Evolutionary conservation across 768 basidiomycete genomes (phyloP).

Genomic region (Lentinula sp.): DNA sequence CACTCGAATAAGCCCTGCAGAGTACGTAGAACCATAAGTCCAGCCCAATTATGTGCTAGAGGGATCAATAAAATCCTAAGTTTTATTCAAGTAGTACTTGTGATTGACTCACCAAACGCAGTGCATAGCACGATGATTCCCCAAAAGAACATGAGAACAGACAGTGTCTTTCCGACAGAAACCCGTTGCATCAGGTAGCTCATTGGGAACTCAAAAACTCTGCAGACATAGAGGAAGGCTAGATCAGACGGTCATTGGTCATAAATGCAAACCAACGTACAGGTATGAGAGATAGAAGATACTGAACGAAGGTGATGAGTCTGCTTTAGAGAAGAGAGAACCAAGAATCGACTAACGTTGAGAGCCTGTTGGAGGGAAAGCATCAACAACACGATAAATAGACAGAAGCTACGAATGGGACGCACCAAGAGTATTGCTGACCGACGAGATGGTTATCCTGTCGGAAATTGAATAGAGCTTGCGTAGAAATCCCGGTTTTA

Average conservation of each 20-base stretch:
- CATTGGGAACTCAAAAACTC: constrained; percentile 7
- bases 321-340: background rate
- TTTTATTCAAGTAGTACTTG: background rate
- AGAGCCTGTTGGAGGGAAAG: constrained; percentile 1
- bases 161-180: constrained; percentile 6
- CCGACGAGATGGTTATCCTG: constrained; percentile 8
- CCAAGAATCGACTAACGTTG: background rate
- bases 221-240: background rate
- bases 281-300: constrained; percentile 9
- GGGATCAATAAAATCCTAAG: background rate
- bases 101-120: constrained; percentile 4
- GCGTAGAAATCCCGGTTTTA: constrained; percentile 6
- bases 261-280: background rate
- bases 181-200: constrained; percentile 9
- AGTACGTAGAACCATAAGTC: constrained; percentile 7
- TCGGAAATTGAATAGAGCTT: constrained; percentile 6
- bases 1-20: constrained; percentile 7
- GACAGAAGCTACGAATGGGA: background rate
- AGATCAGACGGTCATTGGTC: background rate
- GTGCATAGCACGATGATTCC: constrained; percentile 9
- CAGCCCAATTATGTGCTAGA: constrained; percentile 7
- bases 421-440: constrained; percentile 9
- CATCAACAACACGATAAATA: background rate
- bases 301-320: background rate
- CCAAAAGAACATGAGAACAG: constrained; percentile 9